Evolutionary conservation across 257 asterid species (phyloP).

Genomic region (Solanum chaucha): DNA sequence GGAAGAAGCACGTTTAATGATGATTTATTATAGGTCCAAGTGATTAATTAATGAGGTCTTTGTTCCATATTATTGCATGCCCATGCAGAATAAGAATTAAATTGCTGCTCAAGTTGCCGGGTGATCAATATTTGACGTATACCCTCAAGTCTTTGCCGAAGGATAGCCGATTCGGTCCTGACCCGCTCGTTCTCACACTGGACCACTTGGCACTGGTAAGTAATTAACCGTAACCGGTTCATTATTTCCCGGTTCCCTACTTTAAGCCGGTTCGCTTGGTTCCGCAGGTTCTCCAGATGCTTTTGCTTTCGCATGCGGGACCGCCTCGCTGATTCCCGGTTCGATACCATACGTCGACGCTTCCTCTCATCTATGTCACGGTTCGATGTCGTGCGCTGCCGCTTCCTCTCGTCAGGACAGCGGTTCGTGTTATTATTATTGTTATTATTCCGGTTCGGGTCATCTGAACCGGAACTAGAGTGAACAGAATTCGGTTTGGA

Average conservation of each 20-base stretch:
- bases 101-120: constrained; percentile 59
- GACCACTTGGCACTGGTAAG: constrained; percentile 29
- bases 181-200: constrained; percentile 42
- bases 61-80: constrained; percentile 36
- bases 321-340: constrained; percentile 90
- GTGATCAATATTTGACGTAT: constrained; percentile 54
- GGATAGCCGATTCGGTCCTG: constrained; percentile 51
- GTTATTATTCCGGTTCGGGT: constrained; percentile 12
- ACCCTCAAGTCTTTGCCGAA: constrained; percentile 62
- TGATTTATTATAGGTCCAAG: not conserved
- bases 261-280: constrained; percentile 51
- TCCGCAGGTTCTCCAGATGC: constrained; percentile 74
- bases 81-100: constrained; percentile 39
- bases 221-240: constrained; percentile 46
- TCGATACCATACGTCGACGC: constrained; percentile 69
- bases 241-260: constrained; percentile 45
- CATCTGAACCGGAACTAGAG: constrained; percentile 23
- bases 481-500: constrained; percentile 3
- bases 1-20: not conserved
- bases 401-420: constrained; percentile 21
- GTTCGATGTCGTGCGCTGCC: not conserved
- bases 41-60: constrained; percentile 26
- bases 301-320: constrained; percentile 79
- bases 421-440: not conserved
- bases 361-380: constrained; percentile 45